Evolutionary conservation across 768 basidiomycete genomes (phyloP).

Genomic region (Royoungia palumana): DNA sequence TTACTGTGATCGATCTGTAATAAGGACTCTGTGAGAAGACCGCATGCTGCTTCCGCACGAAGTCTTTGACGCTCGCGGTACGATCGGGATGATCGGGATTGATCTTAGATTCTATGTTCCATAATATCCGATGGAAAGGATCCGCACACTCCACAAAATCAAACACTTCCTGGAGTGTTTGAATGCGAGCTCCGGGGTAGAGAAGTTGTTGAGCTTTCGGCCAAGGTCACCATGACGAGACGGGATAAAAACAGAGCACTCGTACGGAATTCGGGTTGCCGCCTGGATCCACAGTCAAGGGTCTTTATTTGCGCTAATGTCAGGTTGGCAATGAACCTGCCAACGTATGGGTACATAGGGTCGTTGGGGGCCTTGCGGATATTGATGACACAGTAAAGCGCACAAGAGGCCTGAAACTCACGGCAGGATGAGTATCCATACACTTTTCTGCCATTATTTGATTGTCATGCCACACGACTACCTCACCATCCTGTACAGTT

Average conservation of each 20-base stretch:
- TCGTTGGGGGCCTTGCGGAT: slow-evolving; percentile 48
- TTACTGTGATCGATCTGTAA: slow-evolving; percentile 58
- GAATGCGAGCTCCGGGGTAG: slow-evolving; percentile 67
- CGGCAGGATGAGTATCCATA: slow-evolving; percentile 61
- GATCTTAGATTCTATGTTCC: slow-evolving; percentile 82
- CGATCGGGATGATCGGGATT: slow-evolving; percentile 50
- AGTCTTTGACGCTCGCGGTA: slow-evolving; percentile 54
- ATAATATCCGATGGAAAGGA: slow-evolving; percentile 54
- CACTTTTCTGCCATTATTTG: slow-evolving; percentile 62
- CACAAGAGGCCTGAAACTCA: slow-evolving; percentile 29
- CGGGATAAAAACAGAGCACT: background rate
- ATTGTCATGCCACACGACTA: slow-evolving; percentile 82
- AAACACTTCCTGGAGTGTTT: slow-evolving; percentile 72
- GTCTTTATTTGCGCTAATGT: slow-evolving; percentile 78
- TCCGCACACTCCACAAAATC: slow-evolving; percentile 74
- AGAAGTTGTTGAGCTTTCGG: slow-evolving; percentile 55
- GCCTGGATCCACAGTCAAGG: slow-evolving; percentile 73
- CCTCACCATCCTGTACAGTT: slow-evolving; percentile 58
- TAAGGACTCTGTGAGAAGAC: slow-evolving; percentile 61
- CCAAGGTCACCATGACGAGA: slow-evolving; percentile 1
- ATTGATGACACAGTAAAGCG: slow-evolving; percentile 1
- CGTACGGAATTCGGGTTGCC: slow-evolving; percentile 58
- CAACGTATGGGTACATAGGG: slow-evolving; percentile 70
- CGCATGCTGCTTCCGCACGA: slow-evolving; percentile 59
- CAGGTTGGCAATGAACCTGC: slow-evolving; percentile 70